Evolutionary conservation across 169 alveolate genomes (phyloP).

Genomic region (Plasmodium coatneyi): DNA sequence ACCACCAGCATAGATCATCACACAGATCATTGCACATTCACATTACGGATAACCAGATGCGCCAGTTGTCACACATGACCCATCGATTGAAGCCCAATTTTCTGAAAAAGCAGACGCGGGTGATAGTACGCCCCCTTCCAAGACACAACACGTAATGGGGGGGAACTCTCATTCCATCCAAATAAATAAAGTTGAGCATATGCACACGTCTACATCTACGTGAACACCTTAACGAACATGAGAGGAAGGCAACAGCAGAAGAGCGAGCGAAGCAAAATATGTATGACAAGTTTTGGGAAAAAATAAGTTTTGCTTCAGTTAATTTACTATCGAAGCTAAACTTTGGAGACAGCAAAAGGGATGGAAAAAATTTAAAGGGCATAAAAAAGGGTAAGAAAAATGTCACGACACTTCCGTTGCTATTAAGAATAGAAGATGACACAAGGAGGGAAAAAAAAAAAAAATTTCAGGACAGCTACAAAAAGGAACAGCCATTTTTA

Average conservation of each 20-base stretch:
- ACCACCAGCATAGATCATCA: not conserved
- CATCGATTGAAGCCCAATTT: not conserved
- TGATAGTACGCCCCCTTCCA: not conserved
- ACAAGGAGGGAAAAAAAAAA: slow-evolving; percentile 14
- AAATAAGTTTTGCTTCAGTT: slow-evolving; percentile 48
- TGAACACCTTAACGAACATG: not conserved
- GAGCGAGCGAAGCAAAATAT: slow-evolving; percentile 28
- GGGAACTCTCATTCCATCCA: not conserved
- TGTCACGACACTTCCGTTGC: not conserved
- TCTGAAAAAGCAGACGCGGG: not conserved
- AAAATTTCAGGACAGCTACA: not conserved
- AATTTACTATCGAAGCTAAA: slow-evolving; percentile 21
- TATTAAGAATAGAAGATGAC: slow-evolving; percentile 31
- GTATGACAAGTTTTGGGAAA: slow-evolving; percentile 46
- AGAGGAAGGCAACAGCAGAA: not conserved
- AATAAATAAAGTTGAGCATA: not conserved
- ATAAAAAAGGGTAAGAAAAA: slow-evolving; percentile 19
- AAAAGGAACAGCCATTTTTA: slow-evolving; percentile 16
- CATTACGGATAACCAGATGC: not conserved
- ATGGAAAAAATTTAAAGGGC: not conserved
- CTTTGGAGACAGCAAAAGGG: slow-evolving; percentile 5
- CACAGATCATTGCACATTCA: not conserved
- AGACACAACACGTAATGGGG: not conserved
- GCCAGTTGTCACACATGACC: not conserved
- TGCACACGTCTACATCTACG: not conserved